Evolutionary conservation across 1,284 basidiomycete genomes (phyloP), one percentile per base, ranked within the genome.

Genomic region (Sphagnurus paluster): DNA sequence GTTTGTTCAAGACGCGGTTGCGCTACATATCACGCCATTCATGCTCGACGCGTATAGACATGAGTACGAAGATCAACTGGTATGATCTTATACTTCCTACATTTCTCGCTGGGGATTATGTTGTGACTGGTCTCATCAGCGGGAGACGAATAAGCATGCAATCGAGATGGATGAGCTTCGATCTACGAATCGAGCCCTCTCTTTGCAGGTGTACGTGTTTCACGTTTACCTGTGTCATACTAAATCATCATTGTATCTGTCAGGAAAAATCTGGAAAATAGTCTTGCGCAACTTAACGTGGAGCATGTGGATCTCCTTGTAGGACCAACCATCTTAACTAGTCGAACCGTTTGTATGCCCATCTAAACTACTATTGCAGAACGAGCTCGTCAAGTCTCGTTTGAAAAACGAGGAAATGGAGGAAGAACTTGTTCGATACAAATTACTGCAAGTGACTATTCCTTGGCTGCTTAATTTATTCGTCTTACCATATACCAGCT

Each of bases 341-440:
- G 26, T 33, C 17, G 13, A 33, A 10, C 13, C 3, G 7, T 23
- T 34, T 10, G 7, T 19, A 23, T n/a, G 10, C 8, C 1, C 38
- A n/a, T 16, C 4, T 28, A 21, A 32, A 9, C 16, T 5, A 24
- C 40, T 7, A 51, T 28, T 34, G 33, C 67, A 96, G 77, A 93
- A 94, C 58, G 88, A 96, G 62, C 79, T 97, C 3, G 94, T 98
- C 4, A 90, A 86, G 71, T 76, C 84, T 49, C 82, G 93, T 45
- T 71, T 97, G 26, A 82, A 85, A 49, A 89, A 90, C 58, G 94
- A 98, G 63, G 93, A 96, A 61, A 75, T 93, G 50, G 94, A 97
- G 65, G 79, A 82, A 45, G 90, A 97, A 64, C 79, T 97, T 8
- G 93, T 97, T 26, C 82, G 87, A 33, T 97, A 94, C 67, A 97